These are phyloP conservation scores for Babesia ovata DNA, from an alignment of 169 alveolate genomes.

Conservation along the genomic window DNA sequence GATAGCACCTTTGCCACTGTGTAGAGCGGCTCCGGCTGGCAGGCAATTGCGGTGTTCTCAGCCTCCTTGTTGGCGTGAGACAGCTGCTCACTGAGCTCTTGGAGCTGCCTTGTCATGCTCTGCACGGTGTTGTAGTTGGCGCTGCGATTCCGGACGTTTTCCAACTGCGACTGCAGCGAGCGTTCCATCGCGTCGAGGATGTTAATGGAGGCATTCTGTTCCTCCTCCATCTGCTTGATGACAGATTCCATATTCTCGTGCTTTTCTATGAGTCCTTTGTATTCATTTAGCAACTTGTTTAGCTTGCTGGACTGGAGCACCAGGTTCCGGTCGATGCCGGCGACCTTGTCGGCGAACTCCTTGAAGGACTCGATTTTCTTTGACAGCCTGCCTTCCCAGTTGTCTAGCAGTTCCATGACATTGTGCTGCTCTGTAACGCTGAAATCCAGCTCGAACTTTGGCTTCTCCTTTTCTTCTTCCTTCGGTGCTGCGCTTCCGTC, in stretches of 20 bases:
- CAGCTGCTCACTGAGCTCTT: slow-evolving; percentile 59
- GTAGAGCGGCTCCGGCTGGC: slow-evolving; percentile 70
- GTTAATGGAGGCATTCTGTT: slow-evolving; percentile 49
- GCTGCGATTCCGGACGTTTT: slow-evolving; percentile 27
- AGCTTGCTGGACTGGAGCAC: slow-evolving; percentile 54
- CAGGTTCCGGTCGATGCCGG: slow-evolving; percentile 48
- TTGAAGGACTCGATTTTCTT: slow-evolving; percentile 55
- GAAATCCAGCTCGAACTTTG: slow-evolving; percentile 49
- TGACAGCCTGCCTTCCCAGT: slow-evolving; percentile 56
- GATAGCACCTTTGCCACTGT: slow-evolving; percentile 67
- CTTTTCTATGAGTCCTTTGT: slow-evolving; percentile 50
- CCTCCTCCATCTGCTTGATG: slow-evolving; percentile 63
- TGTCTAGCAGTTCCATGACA: slow-evolving; percentile 51
- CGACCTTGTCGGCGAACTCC: slow-evolving; percentile 61
- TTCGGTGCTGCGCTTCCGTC: neutral
- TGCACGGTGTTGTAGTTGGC: slow-evolving; percentile 51
- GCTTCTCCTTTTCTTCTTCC: slow-evolving; percentile 2
- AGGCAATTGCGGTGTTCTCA: slow-evolving; percentile 50
- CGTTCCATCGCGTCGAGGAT: slow-evolving; percentile 58
- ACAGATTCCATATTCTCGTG: slow-evolving; percentile 58
- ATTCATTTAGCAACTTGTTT: slow-evolving; percentile 39
- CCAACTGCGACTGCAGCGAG: slow-evolving; percentile 42
- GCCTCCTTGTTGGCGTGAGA: slow-evolving; percentile 55
- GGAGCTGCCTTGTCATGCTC: slow-evolving; percentile 59
- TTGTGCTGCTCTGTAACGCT: slow-evolving; percentile 55